A percentile compares a stretch with the other conserved stretches of the same genome.
Evolutionary conservation across 169 alveolate genomes (phyloP).

Genomic region (Cryptosporidium sp.): DNA sequence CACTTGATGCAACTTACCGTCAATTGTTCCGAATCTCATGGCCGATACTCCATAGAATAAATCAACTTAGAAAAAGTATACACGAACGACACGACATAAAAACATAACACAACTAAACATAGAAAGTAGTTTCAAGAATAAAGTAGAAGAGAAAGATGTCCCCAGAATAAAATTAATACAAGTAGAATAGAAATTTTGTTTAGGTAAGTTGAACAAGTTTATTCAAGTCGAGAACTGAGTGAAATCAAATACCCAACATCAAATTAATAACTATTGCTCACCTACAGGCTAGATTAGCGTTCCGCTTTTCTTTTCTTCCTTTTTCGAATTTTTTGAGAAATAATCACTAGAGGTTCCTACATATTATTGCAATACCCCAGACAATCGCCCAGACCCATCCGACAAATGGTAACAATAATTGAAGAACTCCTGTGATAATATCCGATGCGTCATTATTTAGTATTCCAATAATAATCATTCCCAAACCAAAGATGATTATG

Average conservation of each 20-base stretch:
- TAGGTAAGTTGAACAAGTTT: not conserved
- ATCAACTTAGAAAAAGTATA: not conserved
- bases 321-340: not conserved
- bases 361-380: conserved; percentile 86
- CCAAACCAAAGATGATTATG: conserved; percentile 84
- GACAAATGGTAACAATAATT: conserved; percentile 82
- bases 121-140: not conserved
- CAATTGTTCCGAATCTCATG: not conserved
- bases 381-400: conserved; percentile 88
- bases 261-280: not conserved
- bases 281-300: not conserved
- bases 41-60: not conserved
- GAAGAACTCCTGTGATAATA: conserved; percentile 83
- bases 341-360: conserved; percentile 19
- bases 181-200: not conserved
- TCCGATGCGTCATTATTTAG: conserved; percentile 83
- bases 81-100: not conserved
- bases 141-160: not conserved
- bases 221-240: not conserved
- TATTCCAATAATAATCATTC: conserved; percentile 83
- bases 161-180: not conserved
- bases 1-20: not conserved
- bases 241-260: no score
- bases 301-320: not conserved
- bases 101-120: not conserved